phyloP scores from a whole-genome alignment of 2,329 filamentous ascomycete species.

The Fusarium decemcellulare region DNA sequence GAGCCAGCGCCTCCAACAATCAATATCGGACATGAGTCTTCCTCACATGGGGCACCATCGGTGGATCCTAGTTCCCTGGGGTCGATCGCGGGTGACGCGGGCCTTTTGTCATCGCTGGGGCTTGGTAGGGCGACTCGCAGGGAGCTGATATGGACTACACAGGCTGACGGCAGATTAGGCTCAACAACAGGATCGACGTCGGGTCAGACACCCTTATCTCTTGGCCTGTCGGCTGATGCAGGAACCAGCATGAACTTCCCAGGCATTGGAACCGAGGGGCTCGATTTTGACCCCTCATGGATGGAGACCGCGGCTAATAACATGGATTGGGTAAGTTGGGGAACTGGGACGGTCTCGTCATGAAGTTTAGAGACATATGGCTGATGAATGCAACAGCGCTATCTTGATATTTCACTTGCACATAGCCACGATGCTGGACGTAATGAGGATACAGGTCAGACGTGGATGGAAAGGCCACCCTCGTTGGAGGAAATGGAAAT shows the following conservation, averaged over 20 bases:
- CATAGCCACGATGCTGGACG: constrained; percentile 49
- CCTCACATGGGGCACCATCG: constrained; percentile 35
- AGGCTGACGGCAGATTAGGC: constrained; percentile 35
- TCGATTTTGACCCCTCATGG: constrained; percentile 55
- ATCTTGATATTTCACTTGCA: constrained; percentile 52
- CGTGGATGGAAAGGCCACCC: constrained; percentile 49
- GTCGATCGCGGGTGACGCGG: constrained; percentile 35
- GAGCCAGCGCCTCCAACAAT: constrained; percentile 8
- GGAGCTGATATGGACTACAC: constrained; percentile 11
- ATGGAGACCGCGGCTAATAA: constrained; percentile 48
- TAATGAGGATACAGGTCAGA: constrained; percentile 45
- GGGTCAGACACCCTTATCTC: constrained; percentile 38
- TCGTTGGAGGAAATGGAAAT: constrained; percentile 46
- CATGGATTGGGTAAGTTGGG: constrained; percentile 57
- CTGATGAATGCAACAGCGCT: constrained; percentile 44
- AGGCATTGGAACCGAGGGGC: constrained; percentile 35
- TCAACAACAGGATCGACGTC: constrained; percentile 37
- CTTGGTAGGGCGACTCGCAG: constrained; percentile 34
- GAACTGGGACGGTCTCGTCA: background rate
- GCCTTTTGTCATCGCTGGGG: constrained; percentile 40
- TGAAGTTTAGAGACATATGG: background rate
- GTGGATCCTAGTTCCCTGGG: constrained; percentile 40
- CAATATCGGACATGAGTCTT: constrained; percentile 27
- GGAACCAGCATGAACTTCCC: constrained; percentile 41
- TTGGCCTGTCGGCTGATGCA: constrained; percentile 34